phyloP scores from a whole-genome alignment of 768 basidiomycete species.

The Lenzites betulinus region DNA sequence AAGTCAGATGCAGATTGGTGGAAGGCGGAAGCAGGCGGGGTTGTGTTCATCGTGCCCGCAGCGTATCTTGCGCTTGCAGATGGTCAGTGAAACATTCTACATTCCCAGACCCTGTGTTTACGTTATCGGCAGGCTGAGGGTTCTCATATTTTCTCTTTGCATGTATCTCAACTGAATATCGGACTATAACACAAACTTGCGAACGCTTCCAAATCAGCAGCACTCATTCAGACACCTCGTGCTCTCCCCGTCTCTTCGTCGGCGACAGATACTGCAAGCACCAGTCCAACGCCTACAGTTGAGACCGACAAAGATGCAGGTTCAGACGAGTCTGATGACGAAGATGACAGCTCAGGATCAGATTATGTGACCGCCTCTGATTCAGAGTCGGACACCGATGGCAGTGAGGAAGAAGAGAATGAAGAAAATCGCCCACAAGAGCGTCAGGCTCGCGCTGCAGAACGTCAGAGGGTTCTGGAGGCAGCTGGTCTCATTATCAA shows the following conservation, averaged over 20 bases:
- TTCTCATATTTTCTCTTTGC: conserved; percentile 54
- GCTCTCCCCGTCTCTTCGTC: neutral
- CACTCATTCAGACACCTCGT: neutral
- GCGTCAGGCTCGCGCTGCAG: conserved; percentile 63
- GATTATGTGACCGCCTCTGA: conserved; percentile 47
- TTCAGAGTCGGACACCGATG: conserved; percentile 41
- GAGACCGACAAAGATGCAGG: neutral
- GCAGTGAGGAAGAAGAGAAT: conserved; percentile 34
- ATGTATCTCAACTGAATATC: conserved; percentile 31
- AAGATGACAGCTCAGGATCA: conserved; percentile 37
- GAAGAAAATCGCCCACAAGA: conserved; percentile 54
- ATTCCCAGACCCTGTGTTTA: conserved; percentile 63
- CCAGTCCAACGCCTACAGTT: neutral
- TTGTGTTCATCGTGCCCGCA: conserved; percentile 90
- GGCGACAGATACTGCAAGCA: neutral
- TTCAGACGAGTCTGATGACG: conserved; percentile 31
- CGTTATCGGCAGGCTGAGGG: conserved; percentile 79
- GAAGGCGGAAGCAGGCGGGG: conserved; percentile 88
- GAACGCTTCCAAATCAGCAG: conserved; percentile 7
- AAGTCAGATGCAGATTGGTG: conserved; percentile 89
- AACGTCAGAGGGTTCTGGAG: conserved; percentile 81
- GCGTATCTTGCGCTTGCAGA: conserved; percentile 82
- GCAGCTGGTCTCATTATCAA: conserved; percentile 86
- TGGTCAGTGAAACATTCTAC: conserved; percentile 76
- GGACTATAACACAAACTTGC: conserved; percentile 24